phyloP scores from a whole-genome alignment of 2,329 filamentous ascomycete genomes.

The Calonectria naviculata region DNA sequence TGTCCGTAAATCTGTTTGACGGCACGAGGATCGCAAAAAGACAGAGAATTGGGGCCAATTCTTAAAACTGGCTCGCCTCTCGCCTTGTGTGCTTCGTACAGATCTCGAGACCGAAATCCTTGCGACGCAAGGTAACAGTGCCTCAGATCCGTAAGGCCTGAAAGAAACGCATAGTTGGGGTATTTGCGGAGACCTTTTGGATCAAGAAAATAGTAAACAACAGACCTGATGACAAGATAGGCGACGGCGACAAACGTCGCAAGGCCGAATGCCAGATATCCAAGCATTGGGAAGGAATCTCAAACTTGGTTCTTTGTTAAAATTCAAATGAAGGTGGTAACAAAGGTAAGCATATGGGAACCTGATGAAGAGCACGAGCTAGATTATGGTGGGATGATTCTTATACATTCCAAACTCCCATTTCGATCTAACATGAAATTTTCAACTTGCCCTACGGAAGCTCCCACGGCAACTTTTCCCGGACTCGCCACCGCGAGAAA shows the following conservation, averaged over 20 bases:
- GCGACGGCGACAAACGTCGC: not conserved
- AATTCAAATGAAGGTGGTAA: not conserved
- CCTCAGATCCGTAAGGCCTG: constrained; percentile 24
- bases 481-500: not conserved
- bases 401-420: not conserved
- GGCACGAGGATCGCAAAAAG: constrained; percentile 28
- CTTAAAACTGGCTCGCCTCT: constrained; percentile 38
- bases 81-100: constrained; percentile 58
- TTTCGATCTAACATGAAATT: not conserved
- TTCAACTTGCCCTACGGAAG: not conserved
- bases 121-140: constrained; percentile 32
- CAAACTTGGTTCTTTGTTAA: not conserved
- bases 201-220: constrained; percentile 44
- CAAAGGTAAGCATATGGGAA: not conserved
- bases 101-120: constrained; percentile 55
- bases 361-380: not conserved
- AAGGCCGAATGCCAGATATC: not conserved
- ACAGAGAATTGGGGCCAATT: constrained; percentile 35
- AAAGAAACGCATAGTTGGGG: constrained; percentile 25
- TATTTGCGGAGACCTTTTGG: constrained; percentile 38
- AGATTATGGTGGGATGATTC: not conserved
- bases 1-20: constrained; percentile 52
- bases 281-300: not conserved
- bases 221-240: constrained; percentile 16
- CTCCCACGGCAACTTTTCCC: not conserved